A percentile compares a stretch with the other conserved stretches of the same genome.
These are phyloP conservation scores for Nicotiana noctiflora DNA, from an alignment of 257 asterid species.

Conservation along the genomic window DNA sequence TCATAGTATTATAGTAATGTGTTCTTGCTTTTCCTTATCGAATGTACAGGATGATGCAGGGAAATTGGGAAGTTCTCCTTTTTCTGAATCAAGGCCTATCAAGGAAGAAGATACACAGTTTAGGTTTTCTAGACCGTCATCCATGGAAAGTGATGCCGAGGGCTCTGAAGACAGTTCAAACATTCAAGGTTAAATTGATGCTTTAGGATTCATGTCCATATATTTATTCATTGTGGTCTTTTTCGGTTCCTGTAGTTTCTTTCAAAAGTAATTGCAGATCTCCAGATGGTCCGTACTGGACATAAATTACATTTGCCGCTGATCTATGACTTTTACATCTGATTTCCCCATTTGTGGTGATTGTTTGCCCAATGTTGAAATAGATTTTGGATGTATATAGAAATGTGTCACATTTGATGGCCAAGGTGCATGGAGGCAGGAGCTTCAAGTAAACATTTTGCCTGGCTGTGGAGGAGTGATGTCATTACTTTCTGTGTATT, in stretches of 20 bases:
- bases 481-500: neutral
- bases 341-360: neutral
- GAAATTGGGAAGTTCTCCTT: constrained; percentile 25
- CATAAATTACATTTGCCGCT: neutral
- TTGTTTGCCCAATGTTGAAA: neutral
- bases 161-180: constrained; percentile 43
- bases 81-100: constrained; percentile 30
- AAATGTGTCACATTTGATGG: neutral
- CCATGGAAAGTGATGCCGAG: constrained; percentile 42
- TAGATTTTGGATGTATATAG: neutral
- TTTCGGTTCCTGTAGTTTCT: neutral
- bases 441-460: constrained; percentile 2
- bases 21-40: constrained; percentile 34
- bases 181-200: constrained; percentile 38
- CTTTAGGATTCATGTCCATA: neutral
- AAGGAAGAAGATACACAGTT: constrained; percentile 40
- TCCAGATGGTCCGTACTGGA: neutral
- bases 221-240: neutral
- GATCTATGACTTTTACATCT: neutral
- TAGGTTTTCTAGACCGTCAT: constrained; percentile 30
- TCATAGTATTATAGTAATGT: constrained; percentile 9
- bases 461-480: neutral
- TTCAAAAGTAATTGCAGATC: neutral
- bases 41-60: constrained; percentile 38
- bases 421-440: neutral